phyloP scores from a whole-genome alignment of 192 early-diverging fungal genomes.

The Funneliformis geosporum region DNA sequence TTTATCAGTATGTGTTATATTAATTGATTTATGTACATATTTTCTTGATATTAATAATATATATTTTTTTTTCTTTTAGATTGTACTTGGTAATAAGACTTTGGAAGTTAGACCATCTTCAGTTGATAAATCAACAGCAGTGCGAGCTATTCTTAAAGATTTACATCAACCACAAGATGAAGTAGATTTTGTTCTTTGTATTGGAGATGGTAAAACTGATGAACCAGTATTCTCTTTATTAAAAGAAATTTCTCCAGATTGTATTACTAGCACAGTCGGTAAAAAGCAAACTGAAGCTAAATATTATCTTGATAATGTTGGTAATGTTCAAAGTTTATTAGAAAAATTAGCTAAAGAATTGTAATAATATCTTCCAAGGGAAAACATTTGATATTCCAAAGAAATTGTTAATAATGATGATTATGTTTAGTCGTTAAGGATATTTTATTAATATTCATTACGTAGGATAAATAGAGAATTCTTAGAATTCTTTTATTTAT shows the following conservation, averaged over 20 bases:
- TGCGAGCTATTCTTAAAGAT: conserved; percentile 85
- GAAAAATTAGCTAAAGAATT: conserved; percentile 41
- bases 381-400: too few relatives aligned
- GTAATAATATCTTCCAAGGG: neutral
- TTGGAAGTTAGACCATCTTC: conserved; percentile 91
- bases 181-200: conserved; percentile 74
- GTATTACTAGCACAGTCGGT: conserved; percentile 89
- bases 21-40: neutral
- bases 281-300: conserved; percentile 95
- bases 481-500: too few relatives aligned
- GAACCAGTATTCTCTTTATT: conserved; percentile 88
- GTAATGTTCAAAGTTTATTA: conserved; percentile 50
- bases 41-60: conserved; percentile 21
- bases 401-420: too few relatives aligned
- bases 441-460: too few relatives aligned
- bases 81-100: conserved; percentile 95
- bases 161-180: conserved; percentile 41
- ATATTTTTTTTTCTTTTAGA: conserved; percentile 45
- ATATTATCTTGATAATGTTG: conserved; percentile 78
- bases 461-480: too few relatives aligned
- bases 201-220: conserved; percentile 96
- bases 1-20: conserved; percentile 60
- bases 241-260: conserved; percentile 44
- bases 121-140: conserved; percentile 90
- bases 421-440: too few relatives aligned